Conservation (phyloP, 1,284 basidiomycete species). For the Stereum hirsutum region DNA sequence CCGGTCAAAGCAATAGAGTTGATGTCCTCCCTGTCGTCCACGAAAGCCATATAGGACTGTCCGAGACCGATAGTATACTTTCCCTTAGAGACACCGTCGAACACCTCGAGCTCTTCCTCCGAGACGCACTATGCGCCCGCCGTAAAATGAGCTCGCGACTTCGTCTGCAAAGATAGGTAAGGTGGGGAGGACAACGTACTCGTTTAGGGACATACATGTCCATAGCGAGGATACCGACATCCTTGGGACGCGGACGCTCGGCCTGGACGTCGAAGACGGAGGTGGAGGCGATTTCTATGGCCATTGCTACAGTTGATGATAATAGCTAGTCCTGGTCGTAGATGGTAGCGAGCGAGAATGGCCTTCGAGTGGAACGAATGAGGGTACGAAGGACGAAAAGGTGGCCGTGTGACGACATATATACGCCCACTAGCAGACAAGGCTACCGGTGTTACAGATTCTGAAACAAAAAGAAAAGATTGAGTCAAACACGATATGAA, state of each 20-base stretch:
- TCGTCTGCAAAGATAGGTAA: neutral
- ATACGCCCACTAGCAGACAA: no score
- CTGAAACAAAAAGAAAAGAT: no score
- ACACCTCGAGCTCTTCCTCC: constrained; percentile 91
- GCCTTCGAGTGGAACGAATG: no score
- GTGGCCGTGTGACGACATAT: no score
- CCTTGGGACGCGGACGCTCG: constrained; percentile 12
- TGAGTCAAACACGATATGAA: no score
- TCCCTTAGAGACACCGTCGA: constrained; percentile 91
- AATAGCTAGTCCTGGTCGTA: no score
- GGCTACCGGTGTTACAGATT: no score
- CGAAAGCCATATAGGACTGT: constrained; percentile 97
- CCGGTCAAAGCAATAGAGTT: constrained; percentile 96
- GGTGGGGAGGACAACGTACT: constrained; percentile 2
- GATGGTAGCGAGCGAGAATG: no score
- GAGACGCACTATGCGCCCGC: constrained; percentile 11
- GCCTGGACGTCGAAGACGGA: constrained; percentile 12
- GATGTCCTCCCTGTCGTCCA: constrained; percentile 97
- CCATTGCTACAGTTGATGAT: no score
- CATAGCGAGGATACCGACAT: constrained; percentile 14
- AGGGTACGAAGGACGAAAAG: no score
- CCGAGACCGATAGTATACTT: constrained; percentile 99
- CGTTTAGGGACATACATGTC: constrained; percentile 14
- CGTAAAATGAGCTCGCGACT: neutral
- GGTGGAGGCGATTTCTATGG: constrained; percentile 9